Evolutionary conservation across 257 asterid genomes (phyloP).

Genomic region (Solanum medicagineum): DNA sequence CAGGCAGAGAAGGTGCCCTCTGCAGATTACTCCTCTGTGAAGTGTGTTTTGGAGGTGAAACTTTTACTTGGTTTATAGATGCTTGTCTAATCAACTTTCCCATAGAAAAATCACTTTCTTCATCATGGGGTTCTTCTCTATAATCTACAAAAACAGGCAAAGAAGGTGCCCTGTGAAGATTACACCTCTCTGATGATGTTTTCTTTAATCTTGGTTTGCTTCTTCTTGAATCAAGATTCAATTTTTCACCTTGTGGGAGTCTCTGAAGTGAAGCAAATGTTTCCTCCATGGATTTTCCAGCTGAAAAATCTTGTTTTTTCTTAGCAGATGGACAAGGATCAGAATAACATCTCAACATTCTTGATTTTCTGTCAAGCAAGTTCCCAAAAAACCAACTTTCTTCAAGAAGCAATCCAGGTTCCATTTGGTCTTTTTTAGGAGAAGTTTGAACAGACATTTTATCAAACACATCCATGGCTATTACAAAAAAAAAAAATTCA

Average conservation of each 20-base stretch:
- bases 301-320: neutral
- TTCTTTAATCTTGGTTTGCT: neutral
- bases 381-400: conserved; percentile 72
- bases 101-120: conserved; percentile 40
- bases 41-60: neutral
- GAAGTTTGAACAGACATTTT: conserved; percentile 1
- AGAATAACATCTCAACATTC: conserved; percentile 37
- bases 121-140: conserved; percentile 20
- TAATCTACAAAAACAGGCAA: conserved; percentile 9
- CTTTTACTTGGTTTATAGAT: conserved; percentile 28
- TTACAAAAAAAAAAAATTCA: neutral
- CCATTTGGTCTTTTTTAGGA: conserved; percentile 9
- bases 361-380: conserved; percentile 29
- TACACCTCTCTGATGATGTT: neutral
- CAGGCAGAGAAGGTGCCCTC: conserved; percentile 16
- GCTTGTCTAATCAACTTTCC: conserved; percentile 55
- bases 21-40: neutral
- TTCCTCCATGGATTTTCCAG: neutral
- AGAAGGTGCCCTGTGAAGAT: conserved; percentile 27
- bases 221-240: neutral
- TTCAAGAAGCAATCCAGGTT: conserved; percentile 50
- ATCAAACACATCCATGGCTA: conserved; percentile 19
- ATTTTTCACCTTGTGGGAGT: neutral
- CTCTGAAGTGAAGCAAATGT: neutral
- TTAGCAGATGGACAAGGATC: conserved; percentile 29